Conservation (phyloP, 345 rosid genomes). For the Ailanthus altissimus region DNA sequence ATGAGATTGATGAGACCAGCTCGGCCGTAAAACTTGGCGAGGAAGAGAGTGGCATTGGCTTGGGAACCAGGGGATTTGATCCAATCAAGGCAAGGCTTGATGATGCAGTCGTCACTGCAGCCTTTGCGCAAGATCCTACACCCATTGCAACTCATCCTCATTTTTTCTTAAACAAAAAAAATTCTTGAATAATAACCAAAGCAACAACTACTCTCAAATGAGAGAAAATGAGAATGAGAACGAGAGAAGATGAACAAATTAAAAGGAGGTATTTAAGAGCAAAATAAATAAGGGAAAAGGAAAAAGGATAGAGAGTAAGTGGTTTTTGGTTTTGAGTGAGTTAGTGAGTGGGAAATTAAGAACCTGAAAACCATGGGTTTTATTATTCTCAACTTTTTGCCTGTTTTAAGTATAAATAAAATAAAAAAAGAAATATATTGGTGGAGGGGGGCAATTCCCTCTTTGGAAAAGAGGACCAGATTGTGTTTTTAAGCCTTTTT, state of each 20-base stretch:
- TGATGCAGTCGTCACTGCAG: conserved; percentile 59
- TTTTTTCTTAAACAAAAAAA: too few relatives aligned
- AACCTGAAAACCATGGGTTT: conserved; percentile 33
- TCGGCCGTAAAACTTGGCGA: conserved; percentile 75
- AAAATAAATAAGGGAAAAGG: neutral
- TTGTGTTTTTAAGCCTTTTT: neutral
- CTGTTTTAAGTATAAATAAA: conserved; percentile 24
- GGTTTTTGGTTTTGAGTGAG: conserved; percentile 25
- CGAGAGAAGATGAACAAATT: neutral
- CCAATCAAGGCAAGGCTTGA: conserved; percentile 74
- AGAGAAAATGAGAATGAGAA: too few relatives aligned
- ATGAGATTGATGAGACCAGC: conserved; percentile 74
- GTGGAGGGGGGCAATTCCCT: conserved; percentile 12
- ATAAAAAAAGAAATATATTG: too few relatives aligned
- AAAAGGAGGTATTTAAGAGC: conserved; percentile 9
- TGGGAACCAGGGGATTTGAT: conserved; percentile 64
- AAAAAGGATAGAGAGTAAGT: conserved; percentile 20
- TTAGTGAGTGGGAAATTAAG: neutral
- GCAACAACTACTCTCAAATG: too few relatives aligned
- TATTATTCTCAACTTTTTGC: conserved; percentile 13
- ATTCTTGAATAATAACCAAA: too few relatives aligned
- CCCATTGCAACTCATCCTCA: conserved; percentile 72
- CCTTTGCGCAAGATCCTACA: conserved; percentile 74
- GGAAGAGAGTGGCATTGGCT: conserved; percentile 74
- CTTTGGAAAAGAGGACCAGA: conserved; percentile 16